A percentile compares a stretch with the other conserved stretches of the same genome.
Evolutionary conservation across 352 stramenopile genomes (phyloP).

Genomic region (Phytophthora brassicae): DNA sequence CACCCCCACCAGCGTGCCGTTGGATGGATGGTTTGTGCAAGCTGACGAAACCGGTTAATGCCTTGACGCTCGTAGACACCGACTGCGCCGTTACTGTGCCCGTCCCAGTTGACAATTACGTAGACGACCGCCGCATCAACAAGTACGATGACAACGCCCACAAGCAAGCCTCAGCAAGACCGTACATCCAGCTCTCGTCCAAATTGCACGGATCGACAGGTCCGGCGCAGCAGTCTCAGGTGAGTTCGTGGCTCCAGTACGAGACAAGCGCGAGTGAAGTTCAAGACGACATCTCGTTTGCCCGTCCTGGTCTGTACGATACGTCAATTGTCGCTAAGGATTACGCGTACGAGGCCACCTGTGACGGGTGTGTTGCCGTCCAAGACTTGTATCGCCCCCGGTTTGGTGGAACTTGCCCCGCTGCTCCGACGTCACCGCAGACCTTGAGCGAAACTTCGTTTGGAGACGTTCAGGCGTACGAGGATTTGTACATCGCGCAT

Average conservation of each 20-base stretch:
- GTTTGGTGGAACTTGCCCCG: conserved; percentile 2
- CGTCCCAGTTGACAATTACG: conserved; percentile 25
- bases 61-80: no score
- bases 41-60: no score
- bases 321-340: conserved; percentile 27
- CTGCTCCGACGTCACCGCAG: background rate
- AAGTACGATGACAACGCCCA: conserved; percentile 6
- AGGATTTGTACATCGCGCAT: no score
- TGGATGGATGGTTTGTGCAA: no score
- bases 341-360: conserved; percentile 15
- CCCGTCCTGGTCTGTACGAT: conserved; percentile 23
- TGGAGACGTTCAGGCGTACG: background rate
- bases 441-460: conserved; percentile 2
- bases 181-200: conserved; percentile 10
- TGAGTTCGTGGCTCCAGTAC: conserved; percentile 8
- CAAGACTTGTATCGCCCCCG: conserved; percentile 22
- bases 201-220: background rate
- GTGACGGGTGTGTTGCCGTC: conserved; percentile 26
- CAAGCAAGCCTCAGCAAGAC: background rate
- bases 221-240: background rate
- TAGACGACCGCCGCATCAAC: conserved; percentile 11
- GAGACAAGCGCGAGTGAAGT: background rate
- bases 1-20: no score
- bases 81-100: no score
- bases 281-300: conserved; percentile 21